Base-by-base conservation (phyloP, 371 early-diverging fungal genomes). In the Saksenaea oblongispora region DNA sequence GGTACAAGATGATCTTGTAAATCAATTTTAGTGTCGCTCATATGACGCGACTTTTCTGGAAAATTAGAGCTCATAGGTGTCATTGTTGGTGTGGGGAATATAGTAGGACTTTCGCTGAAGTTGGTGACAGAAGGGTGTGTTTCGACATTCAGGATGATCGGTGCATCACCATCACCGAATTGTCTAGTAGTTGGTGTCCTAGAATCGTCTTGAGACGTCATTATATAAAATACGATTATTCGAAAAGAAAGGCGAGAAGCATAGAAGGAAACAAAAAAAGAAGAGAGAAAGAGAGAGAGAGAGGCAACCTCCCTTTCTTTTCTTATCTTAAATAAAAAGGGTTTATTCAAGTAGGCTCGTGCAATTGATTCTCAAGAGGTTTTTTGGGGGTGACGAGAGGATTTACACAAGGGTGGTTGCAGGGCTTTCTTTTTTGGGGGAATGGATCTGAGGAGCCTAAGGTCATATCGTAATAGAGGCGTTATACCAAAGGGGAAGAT, bases 321-420 rank as follows among this genome's bases (percentile, higher is more conserved):
- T 41, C 17, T 9, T 41, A 41, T 41, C 42, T 41, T 41, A 41
- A 41, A 41, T 41, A 41, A 41, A 17, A 41, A 41, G 42, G 42
- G 42, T 41, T 41, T 41, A 41, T 41, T 41, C 42, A 41, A 41
- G 42, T 41, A 17, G 42, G 42, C 42, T 41, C 42, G 42, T 41
- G 42, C 42, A 41, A 41, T 14, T 41, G 42, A 41, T 17, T 15
- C 31, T 31, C 31, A 31, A 31, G 42, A 41, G 18, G 42, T 41
- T 14, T n/a, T 41, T 41, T 14, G 42, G 42, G 42, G 42, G 42
- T n/a, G 14, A 14, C 5, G 14, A 41, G 42, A 41, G 42, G 42
- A 41, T 31, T 41, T n/a, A 14, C 42, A 41, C 42, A 41, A 41
- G 42, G 42, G 42, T 14, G 14, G 18, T 41, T 17, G 42, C 42